Conservation (phyloP, 202 grass and related monocot species). For the Alloteropsis angusta region DNA sequence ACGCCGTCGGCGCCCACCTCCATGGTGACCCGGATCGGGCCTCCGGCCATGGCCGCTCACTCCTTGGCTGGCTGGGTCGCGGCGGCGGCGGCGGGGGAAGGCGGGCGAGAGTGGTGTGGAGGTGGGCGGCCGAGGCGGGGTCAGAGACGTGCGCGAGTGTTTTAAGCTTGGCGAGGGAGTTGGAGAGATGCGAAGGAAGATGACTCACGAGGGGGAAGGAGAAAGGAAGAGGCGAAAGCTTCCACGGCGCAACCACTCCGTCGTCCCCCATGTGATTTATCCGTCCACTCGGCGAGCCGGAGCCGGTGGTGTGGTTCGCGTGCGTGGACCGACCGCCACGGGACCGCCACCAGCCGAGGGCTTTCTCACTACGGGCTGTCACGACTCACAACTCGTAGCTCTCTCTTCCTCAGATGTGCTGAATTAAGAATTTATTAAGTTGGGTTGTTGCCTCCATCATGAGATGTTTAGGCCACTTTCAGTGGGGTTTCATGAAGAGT, state of each 20-base stretch:
- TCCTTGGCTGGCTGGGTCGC: background rate
- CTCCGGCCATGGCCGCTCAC: constrained; percentile 40
- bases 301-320: background rate
- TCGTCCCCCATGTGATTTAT: background rate
- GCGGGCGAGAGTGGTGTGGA: background rate
- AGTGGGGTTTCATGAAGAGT: no score
- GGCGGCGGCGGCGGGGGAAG: no score
- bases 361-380: background rate
- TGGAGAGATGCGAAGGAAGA: background rate
- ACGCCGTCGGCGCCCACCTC: constrained; percentile 78
- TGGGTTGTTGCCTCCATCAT: no score
- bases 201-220: background rate
- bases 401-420: no score
- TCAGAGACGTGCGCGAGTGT: background rate
- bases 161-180: background rate
- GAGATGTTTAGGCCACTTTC: no score
- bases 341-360: background rate
- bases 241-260: constrained; percentile 2
- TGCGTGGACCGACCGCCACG: background rate
- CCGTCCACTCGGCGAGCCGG: background rate
- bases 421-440: no score
- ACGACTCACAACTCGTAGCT: background rate
- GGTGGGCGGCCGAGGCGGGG: background rate
- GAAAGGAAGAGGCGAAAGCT: background rate
- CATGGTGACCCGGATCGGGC: constrained; percentile 64